These are phyloP conservation scores for Candida sakaeoensis DNA, from an alignment of 805 yeast genomes.

Conservation along the genomic window DNA sequence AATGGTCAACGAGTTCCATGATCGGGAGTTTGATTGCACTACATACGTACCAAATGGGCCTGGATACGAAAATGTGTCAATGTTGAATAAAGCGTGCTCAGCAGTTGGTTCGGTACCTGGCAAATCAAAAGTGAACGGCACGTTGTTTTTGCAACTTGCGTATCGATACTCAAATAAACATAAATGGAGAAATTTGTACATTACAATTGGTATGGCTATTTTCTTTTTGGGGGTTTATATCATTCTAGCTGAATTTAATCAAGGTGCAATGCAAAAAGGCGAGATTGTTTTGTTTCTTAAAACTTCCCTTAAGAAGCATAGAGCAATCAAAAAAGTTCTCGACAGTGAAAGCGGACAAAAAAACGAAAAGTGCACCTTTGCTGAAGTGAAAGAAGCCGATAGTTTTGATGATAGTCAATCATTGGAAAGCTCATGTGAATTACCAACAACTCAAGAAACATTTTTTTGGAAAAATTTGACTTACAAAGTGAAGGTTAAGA, in stretches of 20 bases:
- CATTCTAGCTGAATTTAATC: conserved; percentile 31
- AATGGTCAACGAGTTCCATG: conserved; percentile 61
- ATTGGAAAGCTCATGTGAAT: not conserved
- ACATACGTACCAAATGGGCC: conserved; percentile 54
- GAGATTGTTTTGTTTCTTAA: conserved; percentile 29
- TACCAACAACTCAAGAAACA: conserved; percentile 16
- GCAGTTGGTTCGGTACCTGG: conserved; percentile 61
- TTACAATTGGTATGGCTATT: conserved; percentile 48
- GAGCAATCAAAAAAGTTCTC: conserved; percentile 22
- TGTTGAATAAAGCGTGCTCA: conserved; percentile 35
- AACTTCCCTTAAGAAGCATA: conserved; percentile 27
- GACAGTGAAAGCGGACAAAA: conserved; percentile 14
- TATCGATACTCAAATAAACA: conserved; percentile 54
- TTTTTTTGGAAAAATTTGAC: conserved; percentile 40
- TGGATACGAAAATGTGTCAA: conserved; percentile 4
- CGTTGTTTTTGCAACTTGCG: conserved; percentile 45
- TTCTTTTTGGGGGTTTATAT: conserved; percentile 37
- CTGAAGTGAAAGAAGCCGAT: conserved; percentile 25
- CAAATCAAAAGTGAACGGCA: conserved; percentile 49
- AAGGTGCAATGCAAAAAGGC: conserved; percentile 44
- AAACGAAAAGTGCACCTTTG: conserved; percentile 23
- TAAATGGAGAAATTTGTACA: conserved; percentile 79
- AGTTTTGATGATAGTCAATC: not conserved
- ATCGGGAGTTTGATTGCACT: conserved; percentile 51
- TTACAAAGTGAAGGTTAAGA: conserved; percentile 33